These are phyloP conservation scores for Luffa aegyptiaca DNA, from an alignment of 306 rosid genomes.

Conservation along the genomic window DNA sequence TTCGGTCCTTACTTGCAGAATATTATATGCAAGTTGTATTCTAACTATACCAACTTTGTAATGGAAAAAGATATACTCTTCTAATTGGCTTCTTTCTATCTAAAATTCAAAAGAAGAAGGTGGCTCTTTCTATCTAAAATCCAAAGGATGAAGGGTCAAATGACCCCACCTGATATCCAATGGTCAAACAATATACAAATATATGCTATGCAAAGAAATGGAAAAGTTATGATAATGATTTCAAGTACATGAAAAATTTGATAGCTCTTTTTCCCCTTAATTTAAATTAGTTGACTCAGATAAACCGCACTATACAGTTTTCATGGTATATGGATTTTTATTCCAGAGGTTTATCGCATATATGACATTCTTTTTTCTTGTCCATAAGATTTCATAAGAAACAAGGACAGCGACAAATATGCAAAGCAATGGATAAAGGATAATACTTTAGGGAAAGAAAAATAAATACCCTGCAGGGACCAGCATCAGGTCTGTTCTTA, in stretches of 20 bases:
- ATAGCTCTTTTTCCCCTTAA: not conserved
- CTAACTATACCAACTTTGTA: not conserved
- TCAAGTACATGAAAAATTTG: not conserved
- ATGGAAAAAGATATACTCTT: not conserved
- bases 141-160: not conserved
- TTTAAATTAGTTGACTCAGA: not conserved
- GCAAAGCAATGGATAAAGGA: not conserved
- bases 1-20: not conserved
- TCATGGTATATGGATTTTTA: not conserved
- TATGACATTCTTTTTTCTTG: not conserved
- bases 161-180: not conserved
- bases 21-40: not conserved
- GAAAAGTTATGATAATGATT: not conserved
- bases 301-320: not conserved
- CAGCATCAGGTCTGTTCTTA: slow-evolving; percentile 76
- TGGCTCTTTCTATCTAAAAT: not conserved
- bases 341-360: not conserved
- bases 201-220: not conserved
- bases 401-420: not conserved
- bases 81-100: not conserved
- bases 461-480: slow-evolving; percentile 63
- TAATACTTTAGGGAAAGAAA: slow-evolving; percentile 15
- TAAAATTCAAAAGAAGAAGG: not conserved
- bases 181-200: not conserved
- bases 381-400: not conserved